Conservation (phyloP, 805 yeast genomes). For the Sungouiella thailandica region DNA sequence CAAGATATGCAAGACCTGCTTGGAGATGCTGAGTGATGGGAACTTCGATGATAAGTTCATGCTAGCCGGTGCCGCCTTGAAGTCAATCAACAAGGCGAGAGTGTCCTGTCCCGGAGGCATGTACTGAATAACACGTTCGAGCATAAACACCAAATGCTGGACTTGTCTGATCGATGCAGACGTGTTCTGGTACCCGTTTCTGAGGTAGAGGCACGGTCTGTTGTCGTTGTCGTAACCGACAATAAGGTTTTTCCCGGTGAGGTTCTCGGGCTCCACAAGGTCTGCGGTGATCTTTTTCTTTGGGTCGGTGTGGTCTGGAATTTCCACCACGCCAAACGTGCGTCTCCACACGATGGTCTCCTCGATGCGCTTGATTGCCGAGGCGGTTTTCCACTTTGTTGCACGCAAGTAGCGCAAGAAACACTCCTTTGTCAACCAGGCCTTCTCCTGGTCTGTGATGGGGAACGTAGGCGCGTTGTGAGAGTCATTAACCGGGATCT, state of each 20-base stretch:
- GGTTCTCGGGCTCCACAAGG: constrained; percentile 42
- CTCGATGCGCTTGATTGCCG: constrained; percentile 41
- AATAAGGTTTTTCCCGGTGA: constrained; percentile 50
- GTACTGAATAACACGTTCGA: constrained; percentile 46
- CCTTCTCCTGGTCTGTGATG: constrained; percentile 29
- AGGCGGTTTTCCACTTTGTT: constrained; percentile 43
- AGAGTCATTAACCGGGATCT: constrained; percentile 27
- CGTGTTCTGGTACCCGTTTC: constrained; percentile 54
- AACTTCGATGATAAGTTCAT: constrained; percentile 36
- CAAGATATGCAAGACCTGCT: constrained; percentile 18
- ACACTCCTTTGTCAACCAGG: constrained; percentile 51
- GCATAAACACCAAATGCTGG: constrained; percentile 53
- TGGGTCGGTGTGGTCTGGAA: constrained; percentile 24
- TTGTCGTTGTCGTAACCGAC: constrained; percentile 51
- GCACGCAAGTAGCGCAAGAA: constrained; percentile 48
- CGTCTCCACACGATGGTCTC: constrained; percentile 53
- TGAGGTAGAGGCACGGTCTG: constrained; percentile 48
- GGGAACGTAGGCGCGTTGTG: constrained; percentile 21
- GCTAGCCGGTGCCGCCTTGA: constrained; percentile 41
- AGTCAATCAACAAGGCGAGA: constrained; percentile 50
- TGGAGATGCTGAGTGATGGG: constrained; percentile 46
- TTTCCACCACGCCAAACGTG: constrained; percentile 41
- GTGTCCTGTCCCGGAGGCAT: constrained; percentile 60
- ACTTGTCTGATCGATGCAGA: constrained; percentile 48
- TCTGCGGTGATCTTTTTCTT: constrained; percentile 35